A percentile compares a stretch with the other conserved stretches of the same genome.
Conservation (phyloP, 257 asterid species). For the Solanum appendiculatum region DNA sequence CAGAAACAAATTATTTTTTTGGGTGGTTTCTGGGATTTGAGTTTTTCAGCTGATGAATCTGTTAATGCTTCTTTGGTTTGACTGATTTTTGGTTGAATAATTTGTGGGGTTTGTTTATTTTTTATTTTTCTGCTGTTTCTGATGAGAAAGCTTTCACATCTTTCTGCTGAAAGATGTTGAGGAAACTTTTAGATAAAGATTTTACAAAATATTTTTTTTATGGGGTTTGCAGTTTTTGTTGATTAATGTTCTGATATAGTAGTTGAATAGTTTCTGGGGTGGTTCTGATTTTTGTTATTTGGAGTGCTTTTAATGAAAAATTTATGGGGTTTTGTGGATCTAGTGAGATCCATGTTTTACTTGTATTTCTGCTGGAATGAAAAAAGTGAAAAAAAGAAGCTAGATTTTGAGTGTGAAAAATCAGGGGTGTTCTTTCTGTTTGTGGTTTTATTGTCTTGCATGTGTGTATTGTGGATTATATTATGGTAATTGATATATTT, state of each 20-base stretch:
- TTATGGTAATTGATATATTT: not conserved
- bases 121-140: not conserved
- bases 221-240: not conserved
- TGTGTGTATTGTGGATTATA: not conserved
- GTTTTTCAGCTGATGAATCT: not conserved
- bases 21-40: not conserved
- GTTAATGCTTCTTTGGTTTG: not conserved
- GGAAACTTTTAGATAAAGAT: not conserved
- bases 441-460: not conserved
- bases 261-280: not conserved
- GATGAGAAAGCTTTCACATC: not conserved
- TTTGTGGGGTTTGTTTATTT: not conserved
- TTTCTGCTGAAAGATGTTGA: not conserved
- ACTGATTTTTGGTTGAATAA: not conserved
- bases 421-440: not conserved
- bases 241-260: not conserved
- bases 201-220: not conserved
- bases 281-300: not conserved
- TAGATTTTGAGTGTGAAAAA: not conserved
- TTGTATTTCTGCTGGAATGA: not conserved
- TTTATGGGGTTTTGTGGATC: not conserved
- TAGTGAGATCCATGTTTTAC: not conserved
- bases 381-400: not conserved
- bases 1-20: not conserved
- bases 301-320: not conserved